A percentile compares a stretch with the other conserved stretches of the same genome.
phyloP scores from a whole-genome alignment of 129 eudicot species.

The Centaurea solstitialis region DNA sequence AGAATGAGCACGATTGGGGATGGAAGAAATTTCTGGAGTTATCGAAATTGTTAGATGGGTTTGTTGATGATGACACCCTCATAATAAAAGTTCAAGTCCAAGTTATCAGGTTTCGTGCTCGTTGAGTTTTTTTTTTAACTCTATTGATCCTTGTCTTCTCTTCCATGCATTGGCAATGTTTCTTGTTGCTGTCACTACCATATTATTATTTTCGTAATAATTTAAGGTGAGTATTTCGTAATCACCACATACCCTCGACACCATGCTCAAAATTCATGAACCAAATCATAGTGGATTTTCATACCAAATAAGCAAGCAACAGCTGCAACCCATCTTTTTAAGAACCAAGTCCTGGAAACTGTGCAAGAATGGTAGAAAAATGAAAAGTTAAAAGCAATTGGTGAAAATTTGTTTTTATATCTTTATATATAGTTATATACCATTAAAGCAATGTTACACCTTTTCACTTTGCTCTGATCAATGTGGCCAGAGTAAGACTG shows the following conservation, averaged over 20 bases:
- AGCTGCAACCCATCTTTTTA: no score
- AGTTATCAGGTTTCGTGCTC: constrained; percentile 71
- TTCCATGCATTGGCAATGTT: not conserved
- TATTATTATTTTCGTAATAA: no score
- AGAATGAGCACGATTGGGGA: constrained; percentile 96
- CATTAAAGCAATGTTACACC: not conserved
- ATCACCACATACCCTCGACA: no score
- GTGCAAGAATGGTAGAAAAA: not conserved
- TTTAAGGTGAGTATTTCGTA: not conserved
- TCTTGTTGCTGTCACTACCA: not conserved
- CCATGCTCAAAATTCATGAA: no score
- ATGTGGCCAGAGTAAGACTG: not conserved
- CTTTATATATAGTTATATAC: not conserved
- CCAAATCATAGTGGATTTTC: not conserved
- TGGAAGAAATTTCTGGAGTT: constrained; percentile 93
- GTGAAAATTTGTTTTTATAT: not conserved
- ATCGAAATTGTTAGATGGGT: constrained; percentile 72
- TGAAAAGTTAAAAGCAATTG: not conserved
- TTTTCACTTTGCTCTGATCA: not conserved
- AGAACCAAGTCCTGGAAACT: not conserved
- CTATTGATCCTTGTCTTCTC: not conserved
- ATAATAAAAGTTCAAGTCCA: constrained; percentile 87
- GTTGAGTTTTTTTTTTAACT: not conserved
- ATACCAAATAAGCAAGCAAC: no score
- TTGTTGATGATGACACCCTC: constrained; percentile 76